Conservation (phyloP, 2,329 filamentous ascomycete species). For the Venturia pyrina region DNA sequence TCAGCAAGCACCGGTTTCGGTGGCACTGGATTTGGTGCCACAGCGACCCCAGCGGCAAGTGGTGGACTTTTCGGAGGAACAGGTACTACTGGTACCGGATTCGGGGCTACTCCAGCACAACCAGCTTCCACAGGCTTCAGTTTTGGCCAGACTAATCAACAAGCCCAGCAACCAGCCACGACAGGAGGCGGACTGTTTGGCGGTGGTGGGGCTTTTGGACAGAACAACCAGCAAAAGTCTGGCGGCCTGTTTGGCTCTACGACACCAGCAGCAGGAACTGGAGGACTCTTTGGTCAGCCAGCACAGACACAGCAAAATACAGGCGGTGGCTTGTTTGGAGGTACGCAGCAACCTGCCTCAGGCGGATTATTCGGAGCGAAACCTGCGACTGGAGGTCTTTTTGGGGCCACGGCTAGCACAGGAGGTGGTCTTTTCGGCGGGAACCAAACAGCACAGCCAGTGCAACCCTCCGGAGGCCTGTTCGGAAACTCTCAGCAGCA, state of each 20-base stretch:
- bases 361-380: conserved; percentile 33
- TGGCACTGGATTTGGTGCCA: conserved; percentile 28
- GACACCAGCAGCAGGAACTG: conserved; percentile 18
- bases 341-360: conserved; percentile 21
- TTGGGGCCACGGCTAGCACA: conserved; percentile 19
- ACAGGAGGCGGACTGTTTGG: conserved; percentile 24
- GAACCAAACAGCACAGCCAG: conserved; percentile 38
- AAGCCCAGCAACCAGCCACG: conserved; percentile 28
- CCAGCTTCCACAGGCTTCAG: conserved; percentile 31
- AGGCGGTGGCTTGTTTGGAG: conserved; percentile 34
- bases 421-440: conserved; percentile 30
- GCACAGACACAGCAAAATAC: conserved; percentile 39
- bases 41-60: conserved; percentile 16
- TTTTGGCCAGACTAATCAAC: conserved; percentile 27
- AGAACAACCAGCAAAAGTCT: conserved; percentile 18
- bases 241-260: conserved; percentile 20
- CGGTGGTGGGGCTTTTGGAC: conserved; percentile 42
- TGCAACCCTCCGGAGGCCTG: conserved; percentile 30
- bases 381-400: conserved; percentile 22
- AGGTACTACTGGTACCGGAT: conserved; percentile 15
- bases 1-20: conserved; percentile 3
- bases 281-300: conserved; percentile 29
- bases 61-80: conserved; percentile 20
- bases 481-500: conserved; percentile 34
- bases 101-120: conserved; percentile 13